Percentiles rank a stretch among this genome's conserved stretches.
These are phyloP conservation scores for Fusarium azukiicola DNA, from an alignment of 2,329 filamentous ascomycete species.

Conservation along the genomic window DNA sequence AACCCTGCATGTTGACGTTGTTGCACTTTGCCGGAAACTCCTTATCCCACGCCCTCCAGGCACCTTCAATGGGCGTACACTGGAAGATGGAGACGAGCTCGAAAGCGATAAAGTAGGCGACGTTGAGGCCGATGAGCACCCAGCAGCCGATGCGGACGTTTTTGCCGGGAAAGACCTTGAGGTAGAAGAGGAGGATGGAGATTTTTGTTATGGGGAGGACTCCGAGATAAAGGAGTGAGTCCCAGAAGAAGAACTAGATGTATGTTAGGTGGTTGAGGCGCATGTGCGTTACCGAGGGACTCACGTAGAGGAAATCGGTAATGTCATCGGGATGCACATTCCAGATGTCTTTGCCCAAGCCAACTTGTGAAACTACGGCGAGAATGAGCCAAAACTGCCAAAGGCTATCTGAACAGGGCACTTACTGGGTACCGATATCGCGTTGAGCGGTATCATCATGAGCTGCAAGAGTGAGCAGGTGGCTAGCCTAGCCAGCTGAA, in stretches of 20 bases:
- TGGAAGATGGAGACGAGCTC: constrained; percentile 67
- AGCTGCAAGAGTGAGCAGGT: constrained; percentile 1
- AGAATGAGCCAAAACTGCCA: background rate
- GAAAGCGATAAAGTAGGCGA: constrained; percentile 45
- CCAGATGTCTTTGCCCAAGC: constrained; percentile 32
- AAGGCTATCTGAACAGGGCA: accelerated
- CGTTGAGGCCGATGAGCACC: constrained; percentile 42
- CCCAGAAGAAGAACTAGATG: constrained; percentile 30
- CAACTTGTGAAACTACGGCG: constrained; percentile 15
- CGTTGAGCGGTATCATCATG: constrained; percentile 35
- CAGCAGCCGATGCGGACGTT: constrained; percentile 19
- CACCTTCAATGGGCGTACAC: constrained; percentile 69
- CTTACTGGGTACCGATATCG: constrained; percentile 23
- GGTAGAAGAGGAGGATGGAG: constrained; percentile 33
- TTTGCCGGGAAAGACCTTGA: constrained; percentile 31
- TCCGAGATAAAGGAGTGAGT: constrained; percentile 27
- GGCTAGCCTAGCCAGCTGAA: accelerated
- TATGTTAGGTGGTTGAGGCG: accelerated
- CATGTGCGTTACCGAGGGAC: accelerated
- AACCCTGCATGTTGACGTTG: constrained; percentile 69
- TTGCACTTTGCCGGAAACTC: constrained; percentile 68
- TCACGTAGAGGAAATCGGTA: constrained; percentile 34
- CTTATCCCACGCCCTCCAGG: constrained; percentile 73
- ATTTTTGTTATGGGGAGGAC: constrained; percentile 25
- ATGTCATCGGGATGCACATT: constrained; percentile 27